Evolutionary conservation across 805 yeast species (phyloP), one percentile per base, ranked within the genome.

Genomic region (Zygosaccharomyces rouxii): DNA sequence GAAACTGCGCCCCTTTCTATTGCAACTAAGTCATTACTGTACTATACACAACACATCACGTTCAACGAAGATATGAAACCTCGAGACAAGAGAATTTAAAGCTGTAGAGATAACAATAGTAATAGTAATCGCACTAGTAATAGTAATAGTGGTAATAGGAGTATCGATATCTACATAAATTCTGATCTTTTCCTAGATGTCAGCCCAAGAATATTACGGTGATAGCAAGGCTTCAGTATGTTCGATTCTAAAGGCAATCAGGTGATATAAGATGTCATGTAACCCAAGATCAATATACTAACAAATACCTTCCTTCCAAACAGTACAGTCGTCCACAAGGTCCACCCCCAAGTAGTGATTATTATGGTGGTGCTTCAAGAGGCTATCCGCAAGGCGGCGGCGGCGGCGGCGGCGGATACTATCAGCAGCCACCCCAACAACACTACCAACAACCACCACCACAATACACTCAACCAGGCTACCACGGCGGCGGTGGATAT

Each of bases 391-490:
- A 45, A 51, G 37, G 39, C 49, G 43, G 23, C 48, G 41, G 29
- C 49, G 43, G 23, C 48, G 41, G 29, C 51, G 52, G 35, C 52
- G 48, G 31, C 62, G 23, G 19, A 38, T 54, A 51, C 26, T 54
- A 55, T 38, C 53, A 55, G 37, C 57, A 56, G 21, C 59, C 52
- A 22, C 62, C 46, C 47, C 74, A 60, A 44, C 60, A 50, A 19
- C 62, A 46, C 48, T 73, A 60, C 44, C 60, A 50, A 49, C 66
- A 71, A 66, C 65, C 74, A 58, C 66, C 69, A 53, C 64, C 59
- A 58, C 58, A 63, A 65, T 52, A 64, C 54, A 54, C 50, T 47
- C 60, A 70, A 64, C 67, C 75, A 72, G 54, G 75, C 63, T 67
- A 67, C 68, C 28, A 38, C 18, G 42, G 40, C 9, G 43, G 44